These are phyloP conservation scores for Ophiocordyceps camponoti-rufipedis DNA, from an alignment of 2,329 filamentous ascomycete species.

Conservation along the genomic window DNA sequence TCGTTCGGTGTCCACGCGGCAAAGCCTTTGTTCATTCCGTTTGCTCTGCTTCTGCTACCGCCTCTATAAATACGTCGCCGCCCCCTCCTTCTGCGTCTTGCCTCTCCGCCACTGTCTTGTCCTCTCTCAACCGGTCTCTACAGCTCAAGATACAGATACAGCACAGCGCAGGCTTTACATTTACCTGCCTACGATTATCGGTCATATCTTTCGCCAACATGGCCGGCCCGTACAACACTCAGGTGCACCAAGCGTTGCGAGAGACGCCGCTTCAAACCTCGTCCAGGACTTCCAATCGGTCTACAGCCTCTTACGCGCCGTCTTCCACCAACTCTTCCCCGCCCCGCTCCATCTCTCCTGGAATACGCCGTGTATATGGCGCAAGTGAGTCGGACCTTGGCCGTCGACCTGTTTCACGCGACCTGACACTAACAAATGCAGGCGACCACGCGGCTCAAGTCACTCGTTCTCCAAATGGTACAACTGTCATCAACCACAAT, in stretches of 20 bases:
- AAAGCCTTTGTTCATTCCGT: neutral
- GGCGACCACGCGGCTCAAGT: slow-evolving; percentile 9
- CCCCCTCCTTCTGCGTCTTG: neutral
- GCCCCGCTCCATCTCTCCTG: slow-evolving; percentile 11
- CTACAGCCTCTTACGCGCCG: slow-evolving; percentile 7
- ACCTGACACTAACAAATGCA: slow-evolving; percentile 2
- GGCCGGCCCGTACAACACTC: slow-evolving; percentile 9
- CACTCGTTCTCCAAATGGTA: slow-evolving; percentile 6
- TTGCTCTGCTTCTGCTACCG: neutral
- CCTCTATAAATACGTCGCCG: neutral
- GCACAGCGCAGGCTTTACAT: neutral
- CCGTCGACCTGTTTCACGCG: neutral
- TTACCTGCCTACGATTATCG: neutral
- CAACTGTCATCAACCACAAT: slow-evolving; percentile 15
- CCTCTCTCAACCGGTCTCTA: neutral
- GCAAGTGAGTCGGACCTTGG: slow-evolving; percentile 8
- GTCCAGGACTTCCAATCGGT: slow-evolving; percentile 6
- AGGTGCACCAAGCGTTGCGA: slow-evolving; percentile 15
- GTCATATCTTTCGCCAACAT: slow-evolving; percentile 3
- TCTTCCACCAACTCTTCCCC: slow-evolving; percentile 4
- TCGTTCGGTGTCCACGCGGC: neutral
- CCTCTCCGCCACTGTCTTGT: neutral
- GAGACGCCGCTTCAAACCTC: slow-evolving; percentile 10
- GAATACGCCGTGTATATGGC: slow-evolving; percentile 13
- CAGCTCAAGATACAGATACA: neutral